Percentiles rank a stretch among this genome's conserved stretches.
These are phyloP conservation scores for Penicillium fuscoglaucum DNA, from an alignment of 2,329 filamentous ascomycete species.

Conservation along the genomic window DNA sequence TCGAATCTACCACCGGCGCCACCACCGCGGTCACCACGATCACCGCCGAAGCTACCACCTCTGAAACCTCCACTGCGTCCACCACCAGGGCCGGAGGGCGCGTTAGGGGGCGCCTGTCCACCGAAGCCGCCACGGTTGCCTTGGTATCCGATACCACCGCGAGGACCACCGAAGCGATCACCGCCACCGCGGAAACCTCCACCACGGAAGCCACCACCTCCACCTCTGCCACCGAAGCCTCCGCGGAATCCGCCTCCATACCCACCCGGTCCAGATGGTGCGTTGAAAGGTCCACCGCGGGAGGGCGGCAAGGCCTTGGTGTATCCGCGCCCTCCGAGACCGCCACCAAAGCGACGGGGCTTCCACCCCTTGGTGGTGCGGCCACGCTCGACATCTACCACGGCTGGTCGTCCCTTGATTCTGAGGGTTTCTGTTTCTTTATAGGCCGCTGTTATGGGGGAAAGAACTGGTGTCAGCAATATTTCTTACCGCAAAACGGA, in stretches of 20 bases:
- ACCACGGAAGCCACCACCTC: slow-evolving; percentile 40
- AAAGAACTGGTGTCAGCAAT: slow-evolving; percentile 40
- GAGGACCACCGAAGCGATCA: slow-evolving; percentile 51
- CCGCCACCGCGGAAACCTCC: slow-evolving; percentile 50
- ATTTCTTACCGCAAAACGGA: slow-evolving; percentile 20
- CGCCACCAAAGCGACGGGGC: slow-evolving; percentile 85
- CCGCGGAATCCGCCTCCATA: slow-evolving; percentile 55
- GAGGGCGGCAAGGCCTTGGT: slow-evolving; percentile 76
- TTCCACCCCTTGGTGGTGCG: slow-evolving; percentile 93
- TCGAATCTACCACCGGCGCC: slow-evolving; percentile 49
- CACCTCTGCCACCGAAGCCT: slow-evolving; percentile 53
- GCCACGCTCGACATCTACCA: slow-evolving; percentile 94
- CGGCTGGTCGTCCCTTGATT: slow-evolving; percentile 87
- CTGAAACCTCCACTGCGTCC: slow-evolving; percentile 55
- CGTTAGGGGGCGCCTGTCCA: slow-evolving; percentile 51
- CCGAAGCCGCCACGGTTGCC: slow-evolving; percentile 56
- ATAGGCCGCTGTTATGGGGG: slow-evolving; percentile 75
- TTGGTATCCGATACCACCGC: slow-evolving; percentile 58
- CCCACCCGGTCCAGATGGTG: slow-evolving; percentile 58
- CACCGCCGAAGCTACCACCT: slow-evolving; percentile 45
- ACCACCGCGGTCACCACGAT: slow-evolving; percentile 43
- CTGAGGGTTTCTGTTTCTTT: slow-evolving; percentile 83
- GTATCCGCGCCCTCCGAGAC: slow-evolving; percentile 87
- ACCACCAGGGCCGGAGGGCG: slow-evolving; percentile 56
- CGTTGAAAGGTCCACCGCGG: slow-evolving; percentile 63